Evolutionary conservation across 1,284 basidiomycete species (phyloP).

Genomic region (Ceraceosorus guamensis): DNA sequence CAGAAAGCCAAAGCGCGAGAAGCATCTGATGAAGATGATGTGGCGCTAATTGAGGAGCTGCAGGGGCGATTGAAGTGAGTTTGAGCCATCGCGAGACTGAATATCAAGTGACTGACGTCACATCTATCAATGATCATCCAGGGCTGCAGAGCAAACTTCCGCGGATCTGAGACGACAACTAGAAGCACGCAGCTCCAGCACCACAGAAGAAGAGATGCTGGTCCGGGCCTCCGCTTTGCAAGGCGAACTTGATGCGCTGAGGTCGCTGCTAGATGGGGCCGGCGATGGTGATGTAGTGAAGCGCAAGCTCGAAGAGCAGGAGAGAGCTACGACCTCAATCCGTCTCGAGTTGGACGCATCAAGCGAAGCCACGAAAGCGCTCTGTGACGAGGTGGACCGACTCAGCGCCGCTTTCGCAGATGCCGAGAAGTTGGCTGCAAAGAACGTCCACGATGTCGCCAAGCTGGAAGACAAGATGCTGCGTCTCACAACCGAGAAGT

Average conservation of each 20-base stretch:
- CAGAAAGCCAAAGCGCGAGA: neutral
- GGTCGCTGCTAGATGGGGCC: constrained; percentile 2
- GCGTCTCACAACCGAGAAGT: constrained; percentile 57
- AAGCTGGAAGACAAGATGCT: constrained; percentile 67
- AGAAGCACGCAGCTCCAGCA: constrained; percentile 12
- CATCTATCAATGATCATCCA: neutral
- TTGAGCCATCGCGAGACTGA: neutral
- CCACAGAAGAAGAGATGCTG: constrained; percentile 8
- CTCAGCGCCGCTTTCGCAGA: constrained; percentile 78
- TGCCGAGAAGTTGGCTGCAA: constrained; percentile 73
- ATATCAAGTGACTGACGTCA: too few species aligned
- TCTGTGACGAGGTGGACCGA: constrained; percentile 75
- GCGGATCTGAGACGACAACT: constrained; percentile 13
- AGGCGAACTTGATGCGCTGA: constrained; percentile 6
- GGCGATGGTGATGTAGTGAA: neutral
- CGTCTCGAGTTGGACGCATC: constrained; percentile 54
- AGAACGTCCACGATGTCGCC: constrained; percentile 73
- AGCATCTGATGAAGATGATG: constrained; percentile 5
- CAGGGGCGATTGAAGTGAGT: constrained; percentile 3
- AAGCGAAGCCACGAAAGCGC: constrained; percentile 37
- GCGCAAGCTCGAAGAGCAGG: neutral
- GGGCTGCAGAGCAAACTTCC: constrained; percentile 8
- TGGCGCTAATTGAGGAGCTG: constrained; percentile 8
- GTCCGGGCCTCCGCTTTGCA: constrained; percentile 9
- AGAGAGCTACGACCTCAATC: constrained; percentile 8